Conservation (phyloP, 805 yeast genomes). For the Phaffomyces thermotolerans region DNA sequence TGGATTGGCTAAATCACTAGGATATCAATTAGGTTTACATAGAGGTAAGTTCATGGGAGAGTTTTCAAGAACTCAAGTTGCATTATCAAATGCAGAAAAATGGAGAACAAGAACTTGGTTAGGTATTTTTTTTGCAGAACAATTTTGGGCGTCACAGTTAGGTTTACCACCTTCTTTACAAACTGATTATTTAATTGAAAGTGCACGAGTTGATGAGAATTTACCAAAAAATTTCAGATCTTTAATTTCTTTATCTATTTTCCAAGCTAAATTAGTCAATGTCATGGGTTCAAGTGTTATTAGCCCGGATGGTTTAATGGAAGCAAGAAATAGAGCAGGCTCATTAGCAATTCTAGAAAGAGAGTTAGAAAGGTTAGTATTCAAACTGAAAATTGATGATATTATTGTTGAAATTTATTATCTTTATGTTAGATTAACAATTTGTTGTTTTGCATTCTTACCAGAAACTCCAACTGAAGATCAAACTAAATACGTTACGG, state of each 20-base stretch:
- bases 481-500: constrained; percentile 75
- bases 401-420: constrained; percentile 69
- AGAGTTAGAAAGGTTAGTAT: constrained; percentile 67
- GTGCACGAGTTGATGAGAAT: constrained; percentile 55
- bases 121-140: constrained; percentile 80
- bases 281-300: constrained; percentile 84
- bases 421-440: constrained; percentile 69
- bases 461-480: constrained; percentile 88
- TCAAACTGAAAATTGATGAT: constrained; percentile 58
- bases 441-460: constrained; percentile 82
- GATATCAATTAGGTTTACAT: constrained; percentile 83
- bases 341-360: constrained; percentile 70
- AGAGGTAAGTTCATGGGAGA: constrained; percentile 88
- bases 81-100: constrained; percentile 82
- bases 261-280: constrained; percentile 75
- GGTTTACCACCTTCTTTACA: constrained; percentile 86
- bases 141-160: constrained; percentile 80
- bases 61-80: constrained; percentile 82
- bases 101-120: constrained; percentile 95
- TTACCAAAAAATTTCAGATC: constrained; percentile 69
- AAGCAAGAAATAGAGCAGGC: constrained; percentile 75
- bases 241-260: constrained; percentile 64
- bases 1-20: constrained; percentile 77
- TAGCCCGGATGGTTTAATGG: constrained; percentile 83
- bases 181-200: constrained; percentile 75